Conservation (phyloP, 768 basidiomycete species). For the Boletellus sp. region DNA sequence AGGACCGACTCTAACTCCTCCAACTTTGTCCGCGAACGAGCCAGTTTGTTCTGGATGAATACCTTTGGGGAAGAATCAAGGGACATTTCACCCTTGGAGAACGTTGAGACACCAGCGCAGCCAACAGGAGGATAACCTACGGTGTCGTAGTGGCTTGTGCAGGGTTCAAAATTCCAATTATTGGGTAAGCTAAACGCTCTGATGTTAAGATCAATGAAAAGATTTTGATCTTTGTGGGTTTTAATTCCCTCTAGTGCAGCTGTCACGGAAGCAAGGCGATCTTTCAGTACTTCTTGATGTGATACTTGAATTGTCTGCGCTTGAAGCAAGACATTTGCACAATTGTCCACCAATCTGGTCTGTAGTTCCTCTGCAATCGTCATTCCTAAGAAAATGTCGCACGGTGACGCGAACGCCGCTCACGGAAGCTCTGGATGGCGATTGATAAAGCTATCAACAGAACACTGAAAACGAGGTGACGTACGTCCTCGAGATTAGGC, state of each 20-base stretch:
- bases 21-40: constrained; percentile 56
- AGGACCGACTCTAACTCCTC: constrained; percentile 57
- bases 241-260: constrained; percentile 50
- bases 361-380: constrained; percentile 62
- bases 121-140: constrained; percentile 36
- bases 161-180: constrained; percentile 77
- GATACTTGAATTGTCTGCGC: constrained; percentile 55
- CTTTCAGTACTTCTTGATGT: constrained; percentile 59
- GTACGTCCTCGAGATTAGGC: constrained; percentile 70
- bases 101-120: not conserved
- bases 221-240: constrained; percentile 56
- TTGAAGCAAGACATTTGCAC: constrained; percentile 51
- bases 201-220: constrained; percentile 72
- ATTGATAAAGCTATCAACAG: constrained; percentile 8
- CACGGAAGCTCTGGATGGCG: constrained; percentile 67
- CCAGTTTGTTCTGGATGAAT: constrained; percentile 76
- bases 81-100: constrained; percentile 42
- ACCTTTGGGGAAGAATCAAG: constrained; percentile 70
- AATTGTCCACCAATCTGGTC: constrained; percentile 53
- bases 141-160: constrained; percentile 70
- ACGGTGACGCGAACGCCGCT: constrained; percentile 5
- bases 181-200: constrained; percentile 59
- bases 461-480: constrained; percentile 15
- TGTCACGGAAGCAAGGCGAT: constrained; percentile 45
- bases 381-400: not conserved